Evolutionary conservation across 192 early-diverging fungal species (phyloP).

Genomic region (Phlyctochytrium planicorne): DNA sequence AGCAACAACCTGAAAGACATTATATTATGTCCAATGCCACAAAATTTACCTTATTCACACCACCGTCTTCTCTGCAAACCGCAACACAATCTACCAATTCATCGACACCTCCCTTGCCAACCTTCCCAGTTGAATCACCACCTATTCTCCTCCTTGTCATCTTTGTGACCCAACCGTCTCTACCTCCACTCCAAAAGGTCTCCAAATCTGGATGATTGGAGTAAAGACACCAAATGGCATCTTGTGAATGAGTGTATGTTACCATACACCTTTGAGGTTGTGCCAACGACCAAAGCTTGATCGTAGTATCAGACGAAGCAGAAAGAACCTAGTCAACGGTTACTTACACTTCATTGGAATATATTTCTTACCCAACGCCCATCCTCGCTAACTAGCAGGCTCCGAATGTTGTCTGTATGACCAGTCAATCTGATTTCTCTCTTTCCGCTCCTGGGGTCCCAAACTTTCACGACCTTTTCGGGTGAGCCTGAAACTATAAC

Average conservation of each 20-base stretch:
- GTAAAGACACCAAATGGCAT: slow-evolving; percentile 88
- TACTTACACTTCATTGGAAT: not conserved
- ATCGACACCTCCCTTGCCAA: slow-evolving; percentile 20
- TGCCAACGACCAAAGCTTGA: slow-evolving; percentile 95
- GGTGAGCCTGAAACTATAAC: slow-evolving; percentile 89
- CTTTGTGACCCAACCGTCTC: slow-evolving; percentile 90
- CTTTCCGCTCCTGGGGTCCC: slow-evolving; percentile 79
- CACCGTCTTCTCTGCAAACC: slow-evolving; percentile 79
- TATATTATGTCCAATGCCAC: slow-evolving; percentile 1
- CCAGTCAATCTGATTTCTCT: slow-evolving; percentile 78
- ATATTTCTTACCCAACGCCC: slow-evolving; percentile 69
- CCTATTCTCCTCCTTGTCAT: slow-evolving; percentile 46
- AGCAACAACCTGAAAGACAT: slow-evolving; percentile 64
- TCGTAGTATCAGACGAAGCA: slow-evolving; percentile 90
- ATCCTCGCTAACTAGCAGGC: slow-evolving; percentile 81
- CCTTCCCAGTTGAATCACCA: slow-evolving; percentile 21
- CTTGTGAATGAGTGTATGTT: slow-evolving; percentile 83
- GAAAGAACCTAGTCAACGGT: slow-evolving; percentile 70
- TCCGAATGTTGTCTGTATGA: slow-evolving; percentile 95
- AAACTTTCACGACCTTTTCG: slow-evolving; percentile 87
- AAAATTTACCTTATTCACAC: slow-evolving; percentile 66
- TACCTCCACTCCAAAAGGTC: slow-evolving; percentile 89
- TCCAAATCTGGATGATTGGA: slow-evolving; percentile 82
- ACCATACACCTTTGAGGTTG: slow-evolving; percentile 79
- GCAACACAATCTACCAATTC: slow-evolving; percentile 76